Evolutionary conservation across 1,139 yeast genomes (phyloP).

Genomic region (Kodamaea sp.): DNA sequence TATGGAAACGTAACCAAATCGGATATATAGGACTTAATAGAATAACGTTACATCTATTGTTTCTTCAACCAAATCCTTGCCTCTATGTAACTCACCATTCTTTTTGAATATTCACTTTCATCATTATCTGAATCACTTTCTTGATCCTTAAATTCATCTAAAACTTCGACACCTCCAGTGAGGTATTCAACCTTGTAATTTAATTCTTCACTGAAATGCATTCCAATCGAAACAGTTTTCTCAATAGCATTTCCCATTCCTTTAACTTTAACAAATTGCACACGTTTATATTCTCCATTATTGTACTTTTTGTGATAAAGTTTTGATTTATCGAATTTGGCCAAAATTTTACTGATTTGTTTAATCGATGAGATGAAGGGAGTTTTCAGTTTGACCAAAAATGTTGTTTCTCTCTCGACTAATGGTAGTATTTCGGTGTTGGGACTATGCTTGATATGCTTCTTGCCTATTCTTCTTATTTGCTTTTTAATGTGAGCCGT

Average conservation of each 20-base stretch:
- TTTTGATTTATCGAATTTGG: slow-evolving; percentile 29
- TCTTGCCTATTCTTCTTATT: slow-evolving; percentile 9
- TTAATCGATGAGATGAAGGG: slow-evolving; percentile 65
- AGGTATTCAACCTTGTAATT: slow-evolving; percentile 47
- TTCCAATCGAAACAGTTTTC: slow-evolving; percentile 50
- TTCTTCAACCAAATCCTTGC: slow-evolving; percentile 44
- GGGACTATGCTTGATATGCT: slow-evolving; percentile 48
- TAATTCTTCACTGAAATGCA: slow-evolving; percentile 47
- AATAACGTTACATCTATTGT: slow-evolving; percentile 7
- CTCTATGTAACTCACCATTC: slow-evolving; percentile 60
- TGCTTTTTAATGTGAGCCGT: neutral
- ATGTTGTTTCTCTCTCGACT: slow-evolving; percentile 43
- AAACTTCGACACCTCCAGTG: slow-evolving; percentile 58
- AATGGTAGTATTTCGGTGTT: slow-evolving; percentile 25
- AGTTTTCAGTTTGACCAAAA: slow-evolving; percentile 54
- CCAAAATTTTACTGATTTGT: slow-evolving; percentile 47
- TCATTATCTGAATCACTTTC: slow-evolving; percentile 32
- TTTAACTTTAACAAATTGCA: slow-evolving; percentile 46
- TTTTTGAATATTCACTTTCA: slow-evolving; percentile 40
- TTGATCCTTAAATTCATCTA: slow-evolving; percentile 51
- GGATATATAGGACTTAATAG: no score
- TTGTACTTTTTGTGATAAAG: slow-evolving; percentile 34
- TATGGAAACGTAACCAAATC: no score
- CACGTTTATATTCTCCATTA: slow-evolving; percentile 35
- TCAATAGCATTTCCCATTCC: slow-evolving; percentile 71